A percentile compares a stretch with the other conserved stretches of the same genome.
phyloP scores from a whole-genome alignment of 768 basidiomycete species.

The Tubosaeta brunneosetosa region DNA sequence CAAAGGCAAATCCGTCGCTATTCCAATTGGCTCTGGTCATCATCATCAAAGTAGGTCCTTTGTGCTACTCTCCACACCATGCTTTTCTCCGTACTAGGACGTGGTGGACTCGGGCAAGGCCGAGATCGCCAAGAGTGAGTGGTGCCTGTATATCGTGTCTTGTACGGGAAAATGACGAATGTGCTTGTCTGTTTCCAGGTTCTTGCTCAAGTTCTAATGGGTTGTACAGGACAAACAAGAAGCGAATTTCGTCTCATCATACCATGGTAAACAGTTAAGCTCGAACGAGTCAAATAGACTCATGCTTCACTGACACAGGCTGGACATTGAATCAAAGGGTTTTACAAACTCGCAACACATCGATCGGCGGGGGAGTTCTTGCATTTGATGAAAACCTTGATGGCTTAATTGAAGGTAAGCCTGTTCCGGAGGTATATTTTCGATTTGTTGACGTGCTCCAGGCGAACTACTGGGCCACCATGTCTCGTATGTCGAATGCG shows the following conservation, averaged over 20 bases:
- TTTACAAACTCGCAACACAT: slow-evolving; percentile 52
- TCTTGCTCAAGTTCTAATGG: slow-evolving; percentile 52
- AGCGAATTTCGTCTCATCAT: slow-evolving; percentile 61
- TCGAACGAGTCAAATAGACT: background rate
- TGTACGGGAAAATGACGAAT: background rate
- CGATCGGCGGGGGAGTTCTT: slow-evolving; percentile 50
- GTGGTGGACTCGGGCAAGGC: slow-evolving; percentile 57
- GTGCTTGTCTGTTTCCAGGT: slow-evolving; percentile 30
- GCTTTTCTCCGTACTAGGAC: slow-evolving; percentile 37
- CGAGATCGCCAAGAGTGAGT: slow-evolving; percentile 57
- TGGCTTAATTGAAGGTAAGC: slow-evolving; percentile 63
- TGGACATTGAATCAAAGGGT: slow-evolving; percentile 58
- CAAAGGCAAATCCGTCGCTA: slow-evolving; percentile 50
- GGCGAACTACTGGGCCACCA: slow-evolving; percentile 62
- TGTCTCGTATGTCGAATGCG: slow-evolving; percentile 45
- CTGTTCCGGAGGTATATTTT: background rate
- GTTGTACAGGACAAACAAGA: slow-evolving; percentile 62
- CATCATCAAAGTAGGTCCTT: slow-evolving; percentile 50
- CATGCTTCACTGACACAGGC: slow-evolving; percentile 20
- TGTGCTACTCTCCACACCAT: background rate
- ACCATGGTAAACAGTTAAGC: slow-evolving; percentile 40
- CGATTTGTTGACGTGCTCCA: slow-evolving; percentile 15
- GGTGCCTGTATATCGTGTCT: background rate
- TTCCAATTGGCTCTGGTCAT: slow-evolving; percentile 58
- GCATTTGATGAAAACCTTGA: slow-evolving; percentile 54